Conservation (phyloP, 805 yeast genomes). For the Pichia californica region DNA sequence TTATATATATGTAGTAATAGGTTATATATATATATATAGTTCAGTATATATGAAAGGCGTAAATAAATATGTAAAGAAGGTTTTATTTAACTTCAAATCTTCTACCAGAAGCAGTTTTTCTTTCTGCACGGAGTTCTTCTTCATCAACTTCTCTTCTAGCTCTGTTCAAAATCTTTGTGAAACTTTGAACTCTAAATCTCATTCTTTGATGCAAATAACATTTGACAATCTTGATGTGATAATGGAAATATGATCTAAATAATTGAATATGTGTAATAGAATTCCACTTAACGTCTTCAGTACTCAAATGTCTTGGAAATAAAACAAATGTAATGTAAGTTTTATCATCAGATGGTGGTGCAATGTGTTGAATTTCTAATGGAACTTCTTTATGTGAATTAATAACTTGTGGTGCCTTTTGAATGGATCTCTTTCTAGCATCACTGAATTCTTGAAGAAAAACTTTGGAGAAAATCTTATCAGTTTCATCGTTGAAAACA, state of each 20-base stretch:
- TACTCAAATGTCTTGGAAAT: slow-evolving; percentile 70
- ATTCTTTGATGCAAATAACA: slow-evolving; percentile 98
- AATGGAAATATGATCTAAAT: slow-evolving; percentile 96
- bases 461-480: slow-evolving; percentile 82
- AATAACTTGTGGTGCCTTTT: slow-evolving; percentile 96
- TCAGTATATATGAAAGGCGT: not conserved
- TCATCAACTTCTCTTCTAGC: slow-evolving; percentile 92
- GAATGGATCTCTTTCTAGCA: slow-evolving; percentile 91
- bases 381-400: slow-evolving; percentile 92
- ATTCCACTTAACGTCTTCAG: slow-evolving; percentile 63
- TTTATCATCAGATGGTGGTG: slow-evolving; percentile 27
- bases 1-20: no score
- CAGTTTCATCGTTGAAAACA: slow-evolving; percentile 93
- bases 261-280: slow-evolving; percentile 87
- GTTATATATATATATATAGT: no score
- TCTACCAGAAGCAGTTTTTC: slow-evolving; percentile 71
- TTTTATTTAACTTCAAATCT: slow-evolving; percentile 40
- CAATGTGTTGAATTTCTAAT: slow-evolving; percentile 58
- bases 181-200: slow-evolving; percentile 92
- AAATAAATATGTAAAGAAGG: not conserved
- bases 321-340: slow-evolving; percentile 61
- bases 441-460: slow-evolving; percentile 92
- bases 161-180: slow-evolving; percentile 89
- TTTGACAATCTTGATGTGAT: slow-evolving; percentile 96
- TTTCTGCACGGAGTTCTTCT: slow-evolving; percentile 42